A percentile compares a stretch with the other conserved stretches of the same genome.
These are phyloP conservation scores for Proliferodiscus dingleyae DNA, from an alignment of 2,329 filamentous ascomycete species.

Conservation along the genomic window DNA sequence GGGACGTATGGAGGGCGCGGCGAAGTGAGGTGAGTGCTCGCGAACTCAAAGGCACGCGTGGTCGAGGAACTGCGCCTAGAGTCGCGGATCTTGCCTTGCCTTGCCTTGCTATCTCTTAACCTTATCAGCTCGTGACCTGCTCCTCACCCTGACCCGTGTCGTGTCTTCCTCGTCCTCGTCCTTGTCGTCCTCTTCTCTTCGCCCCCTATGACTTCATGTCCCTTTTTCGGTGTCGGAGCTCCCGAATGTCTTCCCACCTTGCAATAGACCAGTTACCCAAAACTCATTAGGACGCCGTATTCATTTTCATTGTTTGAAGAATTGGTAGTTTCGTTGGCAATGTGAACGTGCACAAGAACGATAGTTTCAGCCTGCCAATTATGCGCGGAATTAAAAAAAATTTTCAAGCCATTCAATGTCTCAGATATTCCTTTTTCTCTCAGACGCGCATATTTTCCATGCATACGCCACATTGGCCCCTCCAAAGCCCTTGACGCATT, in stretches of 20 bases:
- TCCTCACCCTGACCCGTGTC: not conserved
- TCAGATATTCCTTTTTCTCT: conserved; percentile 17
- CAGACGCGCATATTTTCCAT: conserved; percentile 15
- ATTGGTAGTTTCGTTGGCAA: not conserved
- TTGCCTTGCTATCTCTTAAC: not conserved
- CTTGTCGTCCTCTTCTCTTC: too few relatives aligned
- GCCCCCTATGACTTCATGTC: too few relatives aligned
- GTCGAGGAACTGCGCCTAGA: not conserved
- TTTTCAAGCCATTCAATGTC: conserved; percentile 10
- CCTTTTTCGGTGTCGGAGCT: too few relatives aligned
- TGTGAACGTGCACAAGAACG: not conserved
- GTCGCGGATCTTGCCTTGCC: not conserved
- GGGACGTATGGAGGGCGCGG: not conserved
- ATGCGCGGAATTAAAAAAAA: not conserved
- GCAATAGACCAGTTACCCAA: too few relatives aligned
- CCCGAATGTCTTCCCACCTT: too few relatives aligned
- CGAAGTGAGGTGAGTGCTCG: not conserved
- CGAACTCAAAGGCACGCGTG: not conserved
- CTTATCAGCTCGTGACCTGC: not conserved
- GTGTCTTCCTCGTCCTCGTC: not conserved
- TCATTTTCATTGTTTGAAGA: too few relatives aligned
- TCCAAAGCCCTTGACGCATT: conserved; percentile 15
- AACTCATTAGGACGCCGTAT: too few relatives aligned
- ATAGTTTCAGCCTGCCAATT: too few relatives aligned
- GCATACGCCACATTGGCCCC: conserved; percentile 14